Base-by-base conservation (phyloP, 2,329 filamentous ascomycete genomes). In the Penicillium hesseltinei region DNA sequence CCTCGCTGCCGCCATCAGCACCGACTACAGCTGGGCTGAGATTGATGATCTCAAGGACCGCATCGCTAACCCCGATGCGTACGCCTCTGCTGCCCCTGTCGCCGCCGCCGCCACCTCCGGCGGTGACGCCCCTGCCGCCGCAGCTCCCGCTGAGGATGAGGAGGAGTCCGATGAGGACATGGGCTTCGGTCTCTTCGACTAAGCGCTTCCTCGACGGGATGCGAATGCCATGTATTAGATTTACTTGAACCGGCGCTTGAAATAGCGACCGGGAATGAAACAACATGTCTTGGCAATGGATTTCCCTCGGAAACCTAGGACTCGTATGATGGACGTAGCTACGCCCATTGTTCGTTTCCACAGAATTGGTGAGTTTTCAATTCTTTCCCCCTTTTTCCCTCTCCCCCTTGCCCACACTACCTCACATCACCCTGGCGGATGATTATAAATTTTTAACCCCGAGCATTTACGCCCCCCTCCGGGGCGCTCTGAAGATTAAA, bases 21-120 rank as follows among this genome's bases (percentile, higher is more conserved):
- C 91, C 71, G 92, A 96, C 69, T 89, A 88, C 85, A 88, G 87
- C 81, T 99, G 94, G 93, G 88, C 92, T 72, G 91, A 91, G 80
- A 96, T 99, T 74, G 88, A 95, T 74, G 85, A 96, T 82, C 89
- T 99, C 83, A 99, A 99, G 90, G 94, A 99, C 83, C 92, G 94
- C 78, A 97, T 99, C 74, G 91, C 91, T 82, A 97, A 99, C 87
- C 95, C 95, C 70, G 94, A 99, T 55, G 91, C 91, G 55, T 99
- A 97, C 79, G 94, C 93, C 66, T 78, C 91, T 48, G 83, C 92
- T 66, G 91, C 89, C 66, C 91, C 93, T 58, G 85, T 77, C 56
- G 82, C 81, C 59, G 81, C 85, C 56, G 79, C 80, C 52, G 75
- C 79, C 47, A 77, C 78, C 60, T 80, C 78, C 62, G 78, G 77